Conservation (phyloP, 257 asterid genomes). For the Ilex aquifolium region DNA sequence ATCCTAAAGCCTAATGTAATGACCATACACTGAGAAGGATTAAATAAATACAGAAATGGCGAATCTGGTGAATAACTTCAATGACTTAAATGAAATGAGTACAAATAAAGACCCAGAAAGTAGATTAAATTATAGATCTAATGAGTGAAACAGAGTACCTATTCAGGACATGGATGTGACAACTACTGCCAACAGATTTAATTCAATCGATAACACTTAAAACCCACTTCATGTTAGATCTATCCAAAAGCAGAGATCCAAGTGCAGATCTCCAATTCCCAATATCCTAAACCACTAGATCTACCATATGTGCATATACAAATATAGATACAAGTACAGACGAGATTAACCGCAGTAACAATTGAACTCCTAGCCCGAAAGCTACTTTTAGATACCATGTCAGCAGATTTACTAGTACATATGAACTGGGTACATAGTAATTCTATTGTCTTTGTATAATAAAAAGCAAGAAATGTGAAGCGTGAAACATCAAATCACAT, state of each 20-base stretch:
- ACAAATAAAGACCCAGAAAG: background rate
- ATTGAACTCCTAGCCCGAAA: no score
- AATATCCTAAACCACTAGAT: conserved; percentile 4
- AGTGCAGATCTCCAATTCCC: conserved; percentile 32
- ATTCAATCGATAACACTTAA: conserved; percentile 13
- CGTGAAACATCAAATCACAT: no score
- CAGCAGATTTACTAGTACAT: conserved; percentile 7
- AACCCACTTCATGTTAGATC: conserved; percentile 33
- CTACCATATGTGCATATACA: conserved; percentile 8
- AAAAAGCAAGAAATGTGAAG: background rate
- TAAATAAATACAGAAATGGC: no score
- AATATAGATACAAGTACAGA: background rate
- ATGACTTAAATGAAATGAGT: background rate
- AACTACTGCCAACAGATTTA: conserved; percentile 30
- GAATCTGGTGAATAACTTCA: no score
- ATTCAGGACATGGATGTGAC: conserved; percentile 21
- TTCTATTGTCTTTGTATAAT: background rate
- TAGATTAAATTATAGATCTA: conserved; percentile 22
- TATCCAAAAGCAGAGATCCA: conserved; percentile 8
- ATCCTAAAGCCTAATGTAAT: no score
- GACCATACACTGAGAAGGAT: no score
- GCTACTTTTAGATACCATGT: conserved; percentile 6
- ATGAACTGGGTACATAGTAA: background rate
- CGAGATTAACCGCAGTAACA: no score
- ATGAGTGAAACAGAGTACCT: conserved; percentile 16